Base-by-base conservation (phyloP, 768 basidiomycete species). In the Auricularia cornea region DNA sequence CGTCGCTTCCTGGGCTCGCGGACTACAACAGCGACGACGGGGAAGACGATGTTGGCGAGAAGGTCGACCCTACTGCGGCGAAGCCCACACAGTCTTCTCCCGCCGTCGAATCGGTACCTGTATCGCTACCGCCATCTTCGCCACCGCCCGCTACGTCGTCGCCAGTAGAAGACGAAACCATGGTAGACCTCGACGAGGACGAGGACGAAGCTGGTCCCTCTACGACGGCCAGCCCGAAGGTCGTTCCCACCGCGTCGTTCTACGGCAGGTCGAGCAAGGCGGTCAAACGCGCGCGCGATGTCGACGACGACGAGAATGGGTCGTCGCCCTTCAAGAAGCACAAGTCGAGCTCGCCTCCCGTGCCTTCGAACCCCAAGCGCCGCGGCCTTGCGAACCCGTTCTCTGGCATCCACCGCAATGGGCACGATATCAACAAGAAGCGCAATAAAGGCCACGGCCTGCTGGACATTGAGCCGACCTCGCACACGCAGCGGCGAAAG, bases 171-270 rank as follows among this genome's bases (percentile, higher is more conserved):
- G 35, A 38, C 3, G 54, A 48, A 18, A 20, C 23, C 1, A 57
- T 29, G 54, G 11, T 31, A 20, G 54, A 57, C 54, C 12, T 57
- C 11, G 54, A 57, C 54, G 54, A 57, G 38, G 70, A 78, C n/a
- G 79, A 79, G 26, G 78, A 77, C 12, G 76, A 73, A 38, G 80
- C 75, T 18, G 80, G 81, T 64, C 84, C 86, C 66, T 71, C 74
- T 5, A 83, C 80, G 70, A 76, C 82, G 62, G 71, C 73, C 8
- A 74, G 68, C 31, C 78, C 82, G 4, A 85, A 89, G 68, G 87
- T 89, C 66, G 89, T 87, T 2, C 89, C 89, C 28, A 26, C 48
- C 67, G 67, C 68, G 75, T 68, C 56, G 62, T 3, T 48, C 44
- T 48, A 48, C 44, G 44, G 44, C 44, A 20, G 20, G 6, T 48